Evolutionary conservation across 2,329 filamentous ascomycete genomes (phyloP).

Genomic region (Diaporthe capsici): DNA sequence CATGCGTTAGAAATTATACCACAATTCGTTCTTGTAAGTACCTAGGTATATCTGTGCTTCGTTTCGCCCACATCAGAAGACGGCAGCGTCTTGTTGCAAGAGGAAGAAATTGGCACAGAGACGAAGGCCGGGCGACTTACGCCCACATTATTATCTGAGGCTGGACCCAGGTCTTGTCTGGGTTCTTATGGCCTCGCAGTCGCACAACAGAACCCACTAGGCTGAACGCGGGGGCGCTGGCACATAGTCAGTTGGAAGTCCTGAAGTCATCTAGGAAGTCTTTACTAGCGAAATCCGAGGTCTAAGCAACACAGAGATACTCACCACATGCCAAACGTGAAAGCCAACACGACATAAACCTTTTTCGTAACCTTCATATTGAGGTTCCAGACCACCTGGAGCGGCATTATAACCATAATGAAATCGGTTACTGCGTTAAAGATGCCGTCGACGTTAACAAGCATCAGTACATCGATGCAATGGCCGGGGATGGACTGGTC

Average conservation of each 20-base stretch:
- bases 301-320: not conserved
- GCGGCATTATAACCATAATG: constrained; percentile 23
- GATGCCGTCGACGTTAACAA: constrained; percentile 23
- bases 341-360: constrained; percentile 6
- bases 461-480: constrained; percentile 11
- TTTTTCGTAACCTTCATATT: constrained; percentile 16
- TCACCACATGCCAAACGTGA: constrained; percentile 26
- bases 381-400: constrained; percentile 12
- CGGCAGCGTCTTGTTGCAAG: not conserved
- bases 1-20: not conserved
- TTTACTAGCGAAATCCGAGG: not conserved
- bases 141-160: constrained; percentile 27
- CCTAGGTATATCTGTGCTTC: not conserved
- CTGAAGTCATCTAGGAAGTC: not conserved
- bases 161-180: constrained; percentile 30
- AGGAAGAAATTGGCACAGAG: not conserved
- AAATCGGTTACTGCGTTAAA: constrained; percentile 23
- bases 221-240: constrained; percentile 17
- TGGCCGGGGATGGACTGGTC: not conserved
- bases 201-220: constrained; percentile 15
- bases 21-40: too few relatives aligned
- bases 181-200: not conserved
- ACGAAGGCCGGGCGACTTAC: not conserved
- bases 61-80: not conserved
- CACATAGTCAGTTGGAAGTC: not conserved